Base-by-base conservation (phyloP, 169 alveolate species). In the Eimeria necatrix region DNA sequence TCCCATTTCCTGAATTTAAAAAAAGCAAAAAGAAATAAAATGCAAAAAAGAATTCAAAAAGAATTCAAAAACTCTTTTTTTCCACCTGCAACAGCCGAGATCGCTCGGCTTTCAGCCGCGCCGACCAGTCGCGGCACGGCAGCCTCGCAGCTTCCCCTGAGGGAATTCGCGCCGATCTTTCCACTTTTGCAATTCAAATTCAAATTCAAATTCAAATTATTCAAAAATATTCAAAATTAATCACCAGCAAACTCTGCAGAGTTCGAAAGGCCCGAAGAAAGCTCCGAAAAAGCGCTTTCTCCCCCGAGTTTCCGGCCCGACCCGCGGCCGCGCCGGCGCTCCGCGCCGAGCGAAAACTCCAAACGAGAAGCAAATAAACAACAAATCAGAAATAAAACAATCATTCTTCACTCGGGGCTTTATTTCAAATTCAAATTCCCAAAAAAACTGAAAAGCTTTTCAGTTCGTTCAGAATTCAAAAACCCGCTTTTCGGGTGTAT, bases 51-150 rank as follows among this genome's bases (percentile, higher is more conserved):
- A 74, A 4, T 9, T 56, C 8, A 16, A 16, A 68, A 68, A 18
- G 59, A 32, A n/a, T 4, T 51, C 5, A n/a, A 16, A 7, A 4
- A 16, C 20, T 70, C 6, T 24, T n/a, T 49, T 51, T 52, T 51
- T 22, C 20, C 71, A 80, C 89, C 89, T 80, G 89, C 41, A 49
- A 70, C 20, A 80, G 89, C 59, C 71, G 61, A 48, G 41, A 49
- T 20, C 51, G 61, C 20, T 80, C 89, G 53, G 18, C 46, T n/a
- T 56, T 64, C 12, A 80, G 89, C 22, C 14, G 89, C 14, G 61
- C 89, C 14, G 64, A 9, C 89, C 89, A 80, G 70, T 80, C 89
- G 71, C 51, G 70, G 52, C 64, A 80, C 0, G 89, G 89, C 9
- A 80, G 18, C 71, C 22, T 26, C 26, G 32, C 61, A 51, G 22